Evolutionary conservation across 2,329 filamentous ascomycete species (phyloP).

Genomic region (Arthrobotrys sinensis): DNA sequence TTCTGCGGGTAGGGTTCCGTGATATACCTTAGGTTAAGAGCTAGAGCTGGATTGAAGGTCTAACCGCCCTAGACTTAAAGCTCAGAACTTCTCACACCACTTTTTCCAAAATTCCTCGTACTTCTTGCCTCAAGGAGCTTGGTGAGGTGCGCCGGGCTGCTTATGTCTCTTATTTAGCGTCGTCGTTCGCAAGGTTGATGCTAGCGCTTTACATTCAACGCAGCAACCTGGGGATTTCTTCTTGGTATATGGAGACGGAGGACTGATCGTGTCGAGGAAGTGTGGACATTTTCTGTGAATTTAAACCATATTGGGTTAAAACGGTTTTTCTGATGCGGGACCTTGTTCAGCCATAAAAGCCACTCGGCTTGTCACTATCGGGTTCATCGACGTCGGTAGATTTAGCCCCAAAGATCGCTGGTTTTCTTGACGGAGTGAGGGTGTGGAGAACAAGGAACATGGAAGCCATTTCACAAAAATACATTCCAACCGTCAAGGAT

Average conservation of each 20-base stretch:
- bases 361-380: conserved; percentile 33
- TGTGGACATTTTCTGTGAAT: conserved; percentile 23
- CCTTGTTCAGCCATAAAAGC: conserved; percentile 41
- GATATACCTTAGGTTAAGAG: conserved; percentile 41
- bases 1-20: conserved; percentile 59
- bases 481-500: conserved; percentile 35
- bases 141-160: conserved; percentile 16
- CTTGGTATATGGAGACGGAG: conserved; percentile 3
- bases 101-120: conserved; percentile 3
- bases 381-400: conserved; percentile 34
- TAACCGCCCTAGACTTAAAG: conserved; percentile 20
- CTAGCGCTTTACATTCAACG: conserved; percentile 8
- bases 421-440: conserved; percentile 30
- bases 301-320: conserved; percentile 55
- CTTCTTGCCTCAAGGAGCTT: conserved; percentile 34
- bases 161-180: conserved; percentile 49
- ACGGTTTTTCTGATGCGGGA: conserved; percentile 20
- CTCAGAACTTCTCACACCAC: conserved; percentile 28
- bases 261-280: conserved; percentile 26
- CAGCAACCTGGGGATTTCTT: conserved; percentile 12
- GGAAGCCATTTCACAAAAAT: conserved; percentile 18
- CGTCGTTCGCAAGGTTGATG: conserved; percentile 52
- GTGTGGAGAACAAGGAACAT: conserved; percentile 35
- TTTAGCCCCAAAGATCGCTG: conserved; percentile 38
- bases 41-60: conserved; percentile 24